Evolutionary conservation across 768 basidiomycete genomes (phyloP).

Genomic region (Rhodotorula toruloides): DNA sequence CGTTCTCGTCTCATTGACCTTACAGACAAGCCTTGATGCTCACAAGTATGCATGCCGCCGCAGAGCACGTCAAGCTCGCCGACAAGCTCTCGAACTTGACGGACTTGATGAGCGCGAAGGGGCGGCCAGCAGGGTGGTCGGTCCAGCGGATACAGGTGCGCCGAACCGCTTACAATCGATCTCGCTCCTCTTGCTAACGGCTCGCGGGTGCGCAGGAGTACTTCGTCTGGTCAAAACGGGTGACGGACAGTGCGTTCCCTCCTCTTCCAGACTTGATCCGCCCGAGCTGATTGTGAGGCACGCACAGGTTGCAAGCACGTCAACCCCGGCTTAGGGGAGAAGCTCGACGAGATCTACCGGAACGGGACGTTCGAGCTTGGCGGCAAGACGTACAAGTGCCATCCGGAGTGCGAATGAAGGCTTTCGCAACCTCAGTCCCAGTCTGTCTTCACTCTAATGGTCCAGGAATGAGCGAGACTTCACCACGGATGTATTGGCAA

Average conservation of each 20-base stretch:
- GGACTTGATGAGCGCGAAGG: constrained; percentile 14
- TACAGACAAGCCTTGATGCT: too few relatives aligned
- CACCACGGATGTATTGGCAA: too few relatives aligned
- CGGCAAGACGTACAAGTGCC: constrained; percentile 18
- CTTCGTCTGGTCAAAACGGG: constrained; percentile 24
- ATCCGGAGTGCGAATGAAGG: constrained; percentile 8
- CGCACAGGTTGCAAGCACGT: constrained; percentile 12
- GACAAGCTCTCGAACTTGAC: constrained; percentile 36
- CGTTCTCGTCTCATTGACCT: not conserved
- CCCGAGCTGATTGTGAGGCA: too few relatives aligned
- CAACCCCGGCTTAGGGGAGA: constrained; percentile 22
- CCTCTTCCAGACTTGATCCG: not conserved
- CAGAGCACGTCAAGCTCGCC: constrained; percentile 37
- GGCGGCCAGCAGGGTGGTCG: constrained; percentile 12
- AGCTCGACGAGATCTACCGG: constrained; percentile 26
- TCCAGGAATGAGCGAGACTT: too few relatives aligned
- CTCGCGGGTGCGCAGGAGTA: constrained; percentile 9
- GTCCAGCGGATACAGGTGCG: constrained; percentile 22
- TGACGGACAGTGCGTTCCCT: constrained; percentile 22
- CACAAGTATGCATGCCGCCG: not conserved
- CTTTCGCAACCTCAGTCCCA: too few relatives aligned
- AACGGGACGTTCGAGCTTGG: constrained; percentile 7
- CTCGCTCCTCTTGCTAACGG: too few relatives aligned
- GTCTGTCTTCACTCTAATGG: too few relatives aligned
- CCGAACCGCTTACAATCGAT: not conserved